Conservation (phyloP, 345 rosid genomes). For the Eucalyptus victrix region DNA sequence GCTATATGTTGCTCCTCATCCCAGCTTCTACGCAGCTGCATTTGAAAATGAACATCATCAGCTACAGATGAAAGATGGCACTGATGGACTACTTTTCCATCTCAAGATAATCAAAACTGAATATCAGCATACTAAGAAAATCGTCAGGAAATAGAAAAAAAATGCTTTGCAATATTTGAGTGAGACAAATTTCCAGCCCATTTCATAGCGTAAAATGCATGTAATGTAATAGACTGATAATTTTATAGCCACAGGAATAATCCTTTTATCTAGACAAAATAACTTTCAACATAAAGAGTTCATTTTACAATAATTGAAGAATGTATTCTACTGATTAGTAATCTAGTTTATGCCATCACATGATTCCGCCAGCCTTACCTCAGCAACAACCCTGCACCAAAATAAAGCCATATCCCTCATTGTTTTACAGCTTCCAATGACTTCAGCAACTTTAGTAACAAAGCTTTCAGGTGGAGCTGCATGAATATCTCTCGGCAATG, state of each 20-base stretch:
- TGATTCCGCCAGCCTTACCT: slow-evolving; percentile 38
- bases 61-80: neutral
- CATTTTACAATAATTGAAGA: neutral
- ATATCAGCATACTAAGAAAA: neutral
- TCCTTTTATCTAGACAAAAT: neutral
- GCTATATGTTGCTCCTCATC: slow-evolving; percentile 62
- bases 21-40: slow-evolving; percentile 80
- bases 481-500: slow-evolving; percentile 68
- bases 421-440: slow-evolving; percentile 80
- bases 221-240: neutral
- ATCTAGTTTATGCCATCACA: neutral
- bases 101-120: neutral
- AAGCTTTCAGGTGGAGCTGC: slow-evolving; percentile 78
- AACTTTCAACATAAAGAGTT: neutral
- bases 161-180: neutral
- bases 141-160: neutral
- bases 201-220: neutral
- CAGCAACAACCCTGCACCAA: slow-evolving; percentile 75
- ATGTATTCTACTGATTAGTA: neutral
- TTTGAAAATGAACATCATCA: neutral
- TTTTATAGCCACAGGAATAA: neutral
- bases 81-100: neutral
- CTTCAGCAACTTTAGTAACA: slow-evolving; percentile 81
- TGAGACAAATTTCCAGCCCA: neutral
- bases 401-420: slow-evolving; percentile 67